Base-by-base conservation (phyloP, 2,329 filamentous ascomycete genomes). In the Botrytis paeoniae region DNA sequence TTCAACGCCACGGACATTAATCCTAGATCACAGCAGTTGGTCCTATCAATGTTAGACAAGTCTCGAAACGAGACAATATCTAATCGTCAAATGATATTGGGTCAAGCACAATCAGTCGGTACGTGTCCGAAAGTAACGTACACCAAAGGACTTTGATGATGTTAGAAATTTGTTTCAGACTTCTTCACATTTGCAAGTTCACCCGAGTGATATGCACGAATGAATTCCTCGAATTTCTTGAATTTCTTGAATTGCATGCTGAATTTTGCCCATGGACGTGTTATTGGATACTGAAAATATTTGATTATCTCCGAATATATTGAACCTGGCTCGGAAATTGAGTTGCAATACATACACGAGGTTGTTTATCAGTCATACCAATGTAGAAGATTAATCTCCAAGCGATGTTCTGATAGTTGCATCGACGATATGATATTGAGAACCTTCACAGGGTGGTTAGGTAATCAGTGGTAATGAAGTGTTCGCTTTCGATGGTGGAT, bases 1-100 rank as follows among this genome's bases (percentile, higher is more conserved):
- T 65, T 66, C 70, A 66, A 64, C 62, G 43, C 39, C 37, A 60
- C 54, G 69, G 54, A 37, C 70, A 66, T 59, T 57, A 71, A 37
- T 22, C 39, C 16, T 41, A 48, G 48, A 35, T 66, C 63, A 37
- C 48, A 43, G 48, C 59, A 71, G 48, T 66, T 66, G n/a, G 60
- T 71, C 69, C 69, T 71, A 65, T 71, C 70, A 71, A 51, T 71
- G 70, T 66, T 57, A 66, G 45, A 66, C 70, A 71, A 71, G 70
- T 71, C 61, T 70, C 59, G 60, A 59, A 66, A 61, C 70, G 70
- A 71, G 39, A 57, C 39, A 45, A 35, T 54, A 54, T 39, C 29
- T 70, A 51, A 45, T 66, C 70, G 37, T 48, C 70, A 45, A 71
- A 66, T 51, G 69, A 63, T 51, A 51, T 39, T 51, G 37, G 57